Evolutionary conservation across 106 monocot species (phyloP), one percentile per base, ranked within the genome.

Genomic region (Dendrobium officinale): DNA sequence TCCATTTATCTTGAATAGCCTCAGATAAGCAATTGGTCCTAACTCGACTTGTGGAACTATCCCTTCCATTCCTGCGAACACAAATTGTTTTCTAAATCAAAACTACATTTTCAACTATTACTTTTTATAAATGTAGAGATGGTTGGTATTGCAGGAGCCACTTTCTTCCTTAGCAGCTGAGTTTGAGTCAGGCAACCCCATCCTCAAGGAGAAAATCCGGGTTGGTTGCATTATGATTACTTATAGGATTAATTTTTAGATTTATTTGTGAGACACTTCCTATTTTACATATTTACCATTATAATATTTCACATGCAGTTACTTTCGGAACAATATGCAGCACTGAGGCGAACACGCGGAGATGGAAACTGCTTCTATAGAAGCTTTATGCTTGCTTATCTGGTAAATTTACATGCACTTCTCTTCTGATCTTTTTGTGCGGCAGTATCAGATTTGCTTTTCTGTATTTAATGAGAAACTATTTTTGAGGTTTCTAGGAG

Each of bases 311-410:
- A 59, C 16, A 73, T 86, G 80, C 86, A 99, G 99, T 72, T 95
- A 77, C 90, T 99, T 83, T 85, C 81, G 47, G 95, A 99, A 79
- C 84, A 93, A 83, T 99, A 95, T 88, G 44, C 40, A 77, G 89
- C 86, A n/a, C 77, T 99, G 18, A 89, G 99, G 75, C 83, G 99
- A 78, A 90, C 95, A 79, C 81, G 95, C 9, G 95, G 99, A 75
- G 99, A 99, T 88, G 99, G 99, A 66, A 99, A 95, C 64, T 99
- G 99, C 75, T 95, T 99, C 82, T 99, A 90, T 80, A 88, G 99
- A 72, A 86, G 88, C 77, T 99, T 99, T 85, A 99, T 99, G 99
- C 95, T 95, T 81, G 95, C 99, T 73, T 99, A 99, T 81, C 82
- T 99, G 87, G 98, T 98, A 98, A 29, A 45, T 37, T 47, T 17